phyloP scores from a whole-genome alignment of 345 rosid species.

The Pugionium dolabratum region DNA sequence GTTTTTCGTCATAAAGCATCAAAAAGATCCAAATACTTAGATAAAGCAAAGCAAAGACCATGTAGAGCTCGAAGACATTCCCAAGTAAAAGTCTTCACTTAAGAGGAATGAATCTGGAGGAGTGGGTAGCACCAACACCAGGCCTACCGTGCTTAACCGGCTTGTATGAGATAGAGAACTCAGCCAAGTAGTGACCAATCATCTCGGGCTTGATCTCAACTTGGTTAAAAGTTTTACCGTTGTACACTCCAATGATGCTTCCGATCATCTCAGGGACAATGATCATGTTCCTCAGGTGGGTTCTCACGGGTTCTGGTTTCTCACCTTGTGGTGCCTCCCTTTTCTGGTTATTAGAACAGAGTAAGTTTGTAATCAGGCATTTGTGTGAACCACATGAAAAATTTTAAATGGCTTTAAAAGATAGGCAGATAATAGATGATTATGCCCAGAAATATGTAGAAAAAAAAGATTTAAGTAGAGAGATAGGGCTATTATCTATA shows the following conservation, averaged over 20 bases:
- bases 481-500: background rate
- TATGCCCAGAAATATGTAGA: too few relatives aligned
- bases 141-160: conserved; percentile 98
- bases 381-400: background rate
- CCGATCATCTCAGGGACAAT: conserved; percentile 98
- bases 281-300: conserved; percentile 89
- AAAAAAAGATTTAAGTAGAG: background rate
- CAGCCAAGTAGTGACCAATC: conserved; percentile 86
- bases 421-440: too few relatives aligned
- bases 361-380: background rate
- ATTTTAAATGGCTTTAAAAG: background rate
- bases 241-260: conserved; percentile 89
- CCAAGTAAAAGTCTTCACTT: conserved; percentile 47
- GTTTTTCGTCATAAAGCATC: conserved; percentile 11
- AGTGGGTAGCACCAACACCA: conserved; percentile 97
- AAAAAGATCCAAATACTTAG: conserved; percentile 15
- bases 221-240: conserved; percentile 93
- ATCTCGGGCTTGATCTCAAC: conserved; percentile 97
- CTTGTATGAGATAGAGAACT: conserved; percentile 83
- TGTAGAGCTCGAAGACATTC: conserved; percentile 11
- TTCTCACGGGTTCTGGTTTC: conserved; percentile 93
- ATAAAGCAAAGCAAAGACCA: conserved; percentile 4
- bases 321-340: conserved; percentile 94
- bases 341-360: conserved; percentile 52
- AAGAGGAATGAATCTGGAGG: conserved; percentile 95